Evolutionary conservation across 164 flowering plant species (phyloP), one percentile per base, ranked within the genome.

Genomic region (Nymphaea colorata): DNA sequence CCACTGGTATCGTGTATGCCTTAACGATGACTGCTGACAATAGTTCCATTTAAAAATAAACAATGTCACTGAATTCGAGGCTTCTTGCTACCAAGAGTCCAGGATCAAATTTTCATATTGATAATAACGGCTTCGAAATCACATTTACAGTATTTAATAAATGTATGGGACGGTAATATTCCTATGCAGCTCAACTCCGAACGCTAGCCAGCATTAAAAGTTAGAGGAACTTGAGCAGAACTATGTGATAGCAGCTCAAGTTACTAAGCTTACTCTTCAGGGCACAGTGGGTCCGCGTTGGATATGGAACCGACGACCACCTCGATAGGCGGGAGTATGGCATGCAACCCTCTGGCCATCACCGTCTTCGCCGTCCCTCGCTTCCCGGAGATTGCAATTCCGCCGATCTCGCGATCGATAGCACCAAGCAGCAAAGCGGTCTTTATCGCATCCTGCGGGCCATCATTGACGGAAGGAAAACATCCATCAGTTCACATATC

Each of bases 351-450:
- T 53, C 97, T 92, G 8, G 98, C 97, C 98, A 94, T 91, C 6
- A 91, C 88, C 36, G 98, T 94, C 82, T 94, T 94, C 63, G 96
- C 97, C 18, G 96, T 94, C 77, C 98, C 97, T 76, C 98, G 78
- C 75, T 79, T 91, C 65, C 98, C 98, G 36, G 87, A 91, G 60
- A 93, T 88, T 61, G 96, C 97, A 79, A 93, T 87, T 18, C 97
- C 97, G 71, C 97, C 97, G 66, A 93, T 84, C 64, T 89, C 91
- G 64, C 95, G 95, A 70, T 91, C 98, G 77, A 87, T 80, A 43
- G 98, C 98, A 57, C 98, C 98, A 75, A 93, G 93, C 72, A 93
- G 70, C 59, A 93, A 81, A 62, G 98, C 95, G 63, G 96, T 91
- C 80, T 93, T 93, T 45, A 93, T 89, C 6, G 95, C 98, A 85